A percentile compares a stretch with the other conserved stretches of the same genome.
These are phyloP conservation scores for Trypanosoma vivax DNA, from an alignment of 208 protist genomes.

Conservation along the genomic window DNA sequence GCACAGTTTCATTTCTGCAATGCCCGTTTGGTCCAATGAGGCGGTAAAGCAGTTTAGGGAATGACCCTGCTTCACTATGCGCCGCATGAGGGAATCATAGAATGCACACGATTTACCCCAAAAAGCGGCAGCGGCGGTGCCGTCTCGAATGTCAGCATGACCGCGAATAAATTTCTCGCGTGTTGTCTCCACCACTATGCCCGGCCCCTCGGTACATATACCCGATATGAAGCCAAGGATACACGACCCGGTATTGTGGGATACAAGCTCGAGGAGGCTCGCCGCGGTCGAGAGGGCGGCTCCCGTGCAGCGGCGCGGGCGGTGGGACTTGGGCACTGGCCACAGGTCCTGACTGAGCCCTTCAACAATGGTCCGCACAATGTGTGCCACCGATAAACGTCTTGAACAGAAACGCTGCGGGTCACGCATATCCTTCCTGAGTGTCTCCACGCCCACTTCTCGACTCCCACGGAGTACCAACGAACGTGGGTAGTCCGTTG, in stretches of 20 bases:
- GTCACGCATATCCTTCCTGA: slow-evolving; percentile 42
- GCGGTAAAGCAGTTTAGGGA: slow-evolving; percentile 95
- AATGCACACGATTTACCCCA: slow-evolving; percentile 79
- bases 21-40: slow-evolving; percentile 95
- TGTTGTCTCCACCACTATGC: slow-evolving; percentile 87
- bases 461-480: slow-evolving; percentile 73
- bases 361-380: slow-evolving; percentile 90
- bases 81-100: slow-evolving; percentile 93
- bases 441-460: slow-evolving; percentile 51
- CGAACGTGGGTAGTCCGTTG: slow-evolving; percentile 77
- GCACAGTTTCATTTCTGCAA: slow-evolving; percentile 95
- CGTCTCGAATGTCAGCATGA: slow-evolving; percentile 95
- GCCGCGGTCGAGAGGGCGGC: slow-evolving; percentile 94
- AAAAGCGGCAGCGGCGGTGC: slow-evolving; percentile 59
- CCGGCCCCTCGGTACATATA: slow-evolving; percentile 92
- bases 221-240: slow-evolving; percentile 96
- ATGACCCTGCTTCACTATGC: slow-evolving; percentile 92
- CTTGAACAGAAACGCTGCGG: slow-evolving; percentile 77
- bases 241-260: slow-evolving; percentile 87
- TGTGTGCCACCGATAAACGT: slow-evolving; percentile 42
- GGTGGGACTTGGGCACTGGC: slow-evolving; percentile 88
- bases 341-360: slow-evolving; percentile 93
- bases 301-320: slow-evolving; percentile 95
- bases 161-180: slow-evolving; percentile 94
- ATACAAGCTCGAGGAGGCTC: slow-evolving; percentile 89